A percentile compares a stretch with the other conserved stretches of the same genome.
Evolutionary conservation across 371 early-diverging fungal species (phyloP).

Genomic region (Mucor irregularis): DNA sequence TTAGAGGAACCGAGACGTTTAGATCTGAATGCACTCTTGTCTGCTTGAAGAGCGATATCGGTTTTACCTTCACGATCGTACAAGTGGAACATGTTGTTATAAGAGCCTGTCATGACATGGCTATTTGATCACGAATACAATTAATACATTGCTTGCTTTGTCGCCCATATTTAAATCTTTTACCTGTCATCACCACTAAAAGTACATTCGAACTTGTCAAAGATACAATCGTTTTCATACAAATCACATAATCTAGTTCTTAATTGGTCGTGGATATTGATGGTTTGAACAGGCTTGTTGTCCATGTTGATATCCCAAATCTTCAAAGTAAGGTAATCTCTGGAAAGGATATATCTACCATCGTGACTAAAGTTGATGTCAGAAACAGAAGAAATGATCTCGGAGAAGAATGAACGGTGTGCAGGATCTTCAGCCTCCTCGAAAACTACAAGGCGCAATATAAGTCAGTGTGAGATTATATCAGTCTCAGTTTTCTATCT

Average conservation of each 20-base stretch:
- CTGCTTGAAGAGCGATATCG: constrained; percentile 92
- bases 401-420: constrained; percentile 96
- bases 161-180: constrained; percentile 56
- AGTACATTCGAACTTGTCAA: constrained; percentile 98
- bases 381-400: constrained; percentile 97
- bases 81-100: constrained; percentile 94
- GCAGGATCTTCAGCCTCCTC: constrained; percentile 94
- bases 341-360: constrained; percentile 94
- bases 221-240: constrained; percentile 98
- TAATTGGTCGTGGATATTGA: constrained; percentile 94
- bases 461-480: background rate
- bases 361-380: constrained; percentile 95
- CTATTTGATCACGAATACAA: constrained; percentile 68
- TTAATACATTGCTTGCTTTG: too few species aligned
- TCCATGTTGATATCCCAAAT: constrained; percentile 99
- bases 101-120: constrained; percentile 88
- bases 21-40: constrained; percentile 94
- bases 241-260: constrained; percentile 94
- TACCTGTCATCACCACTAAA: constrained; percentile 90
- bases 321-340: constrained; percentile 96
- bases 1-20: constrained; percentile 72
- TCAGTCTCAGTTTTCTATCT: constrained; percentile 1
- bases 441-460: constrained; percentile 78
- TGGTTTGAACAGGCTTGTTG: constrained; percentile 88
- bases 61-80: constrained; percentile 71